These are phyloP conservation scores for Xylariaceae sp. DNA, from an alignment of 2,329 filamentous ascomycete species.

Conservation along the genomic window DNA sequence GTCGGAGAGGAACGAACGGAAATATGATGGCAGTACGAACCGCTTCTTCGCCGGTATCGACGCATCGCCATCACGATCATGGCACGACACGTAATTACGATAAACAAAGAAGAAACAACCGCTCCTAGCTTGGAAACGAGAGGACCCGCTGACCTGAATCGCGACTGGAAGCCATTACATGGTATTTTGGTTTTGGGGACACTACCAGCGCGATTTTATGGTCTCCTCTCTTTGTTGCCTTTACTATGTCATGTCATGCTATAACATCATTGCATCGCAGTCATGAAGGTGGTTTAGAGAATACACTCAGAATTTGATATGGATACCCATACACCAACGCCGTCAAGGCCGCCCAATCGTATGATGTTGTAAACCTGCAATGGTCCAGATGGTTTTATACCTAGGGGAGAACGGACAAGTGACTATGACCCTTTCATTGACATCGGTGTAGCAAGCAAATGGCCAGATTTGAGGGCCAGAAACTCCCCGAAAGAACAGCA, in stretches of 20 bases:
- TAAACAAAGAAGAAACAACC: neutral
- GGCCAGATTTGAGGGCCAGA: neutral
- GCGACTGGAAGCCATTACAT: constrained; percentile 1
- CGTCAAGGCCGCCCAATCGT: neutral
- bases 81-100: constrained; percentile 11
- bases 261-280: constrained; percentile 24
- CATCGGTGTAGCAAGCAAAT: neutral
- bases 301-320: constrained; percentile 3
- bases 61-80: neutral
- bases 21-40: neutral
- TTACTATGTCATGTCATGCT: constrained; percentile 14
- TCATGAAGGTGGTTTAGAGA: constrained; percentile 3
- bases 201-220: neutral
- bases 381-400: neutral
- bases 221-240: constrained; percentile 1
- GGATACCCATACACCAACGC: neutral
- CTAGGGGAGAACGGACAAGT: neutral
- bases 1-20: constrained; percentile 3
- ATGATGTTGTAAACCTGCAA: neutral
- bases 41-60: neutral
- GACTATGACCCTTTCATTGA: neutral
- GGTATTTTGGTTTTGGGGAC: neutral
- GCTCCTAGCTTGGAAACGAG: neutral
- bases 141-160: neutral
- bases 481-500: no score